Conservation (phyloP, 371 early-diverging fungal genomes). For the Choanephora cucurbitarum region DNA sequence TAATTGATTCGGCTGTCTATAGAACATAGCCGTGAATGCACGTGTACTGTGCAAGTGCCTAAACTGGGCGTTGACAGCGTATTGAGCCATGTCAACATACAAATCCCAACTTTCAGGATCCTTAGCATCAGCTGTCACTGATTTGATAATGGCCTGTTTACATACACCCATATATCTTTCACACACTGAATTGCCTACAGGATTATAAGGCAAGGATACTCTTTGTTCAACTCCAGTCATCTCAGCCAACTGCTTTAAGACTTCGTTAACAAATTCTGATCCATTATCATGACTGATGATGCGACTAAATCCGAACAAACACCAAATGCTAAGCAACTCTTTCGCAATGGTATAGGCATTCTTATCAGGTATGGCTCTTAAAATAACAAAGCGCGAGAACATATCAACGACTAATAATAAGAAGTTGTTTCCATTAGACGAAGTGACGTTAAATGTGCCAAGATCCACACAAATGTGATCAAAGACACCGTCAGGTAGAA, state of each 20-base stretch:
- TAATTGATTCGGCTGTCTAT: slow-evolving; percentile 4
- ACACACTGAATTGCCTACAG: neutral
- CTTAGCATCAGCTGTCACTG: neutral
- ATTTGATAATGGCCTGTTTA: neutral
- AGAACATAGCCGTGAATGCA: neutral
- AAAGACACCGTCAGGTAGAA: neutral
- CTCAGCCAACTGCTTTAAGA: neutral
- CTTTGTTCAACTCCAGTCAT: slow-evolving; percentile 1
- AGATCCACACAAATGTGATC: slow-evolving; percentile 2
- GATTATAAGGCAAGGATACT: slow-evolving; percentile 4
- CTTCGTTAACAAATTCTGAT: slow-evolving; percentile 1
- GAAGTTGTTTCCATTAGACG: slow-evolving; percentile 2
- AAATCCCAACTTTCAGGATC: slow-evolving; percentile 5
- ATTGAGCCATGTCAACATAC: neutral
- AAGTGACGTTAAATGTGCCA: no score
- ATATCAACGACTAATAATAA: neutral
- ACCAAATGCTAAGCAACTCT: neutral
- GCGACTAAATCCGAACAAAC: neutral
- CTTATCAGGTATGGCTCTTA: slow-evolving; percentile 10
- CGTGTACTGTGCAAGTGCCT: neutral
- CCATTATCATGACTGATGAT: slow-evolving; percentile 3
- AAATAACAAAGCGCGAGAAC: neutral
- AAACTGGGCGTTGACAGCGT: neutral
- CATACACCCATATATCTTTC: neutral
- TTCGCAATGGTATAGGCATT: neutral